Conservation (phyloP, 352 stramenopile genomes). For the Phytophthora tubulina region DNA sequence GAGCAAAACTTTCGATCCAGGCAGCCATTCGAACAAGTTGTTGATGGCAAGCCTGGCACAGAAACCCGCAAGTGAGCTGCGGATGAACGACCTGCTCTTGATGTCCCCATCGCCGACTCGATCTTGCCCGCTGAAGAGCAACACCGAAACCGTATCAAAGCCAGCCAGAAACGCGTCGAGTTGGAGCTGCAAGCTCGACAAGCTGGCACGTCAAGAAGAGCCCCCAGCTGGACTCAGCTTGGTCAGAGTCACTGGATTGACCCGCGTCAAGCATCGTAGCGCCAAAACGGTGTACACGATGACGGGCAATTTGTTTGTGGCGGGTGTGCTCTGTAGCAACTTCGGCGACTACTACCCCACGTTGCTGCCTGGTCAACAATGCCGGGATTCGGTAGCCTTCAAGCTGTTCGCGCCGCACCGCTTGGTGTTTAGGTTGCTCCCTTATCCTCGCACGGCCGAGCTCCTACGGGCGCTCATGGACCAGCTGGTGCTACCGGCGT, state of each 20-base stretch:
- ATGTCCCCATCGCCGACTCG: constrained; percentile 25
- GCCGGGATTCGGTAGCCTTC: constrained; percentile 53
- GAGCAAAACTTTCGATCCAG: constrained; percentile 7
- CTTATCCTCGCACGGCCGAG: constrained; percentile 50
- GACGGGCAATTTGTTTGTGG: constrained; percentile 72
- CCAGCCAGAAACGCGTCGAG: constrained; percentile 27
- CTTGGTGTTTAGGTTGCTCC: constrained; percentile 57
- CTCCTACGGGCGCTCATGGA: constrained; percentile 61
- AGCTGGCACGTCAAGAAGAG: constrained; percentile 1
- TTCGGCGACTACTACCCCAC: constrained; percentile 77
- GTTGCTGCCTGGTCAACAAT: constrained; percentile 34
- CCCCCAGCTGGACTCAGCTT: constrained; percentile 14
- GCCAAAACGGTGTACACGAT: constrained; percentile 75
- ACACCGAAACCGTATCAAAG: constrained; percentile 37
- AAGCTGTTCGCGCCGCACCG: constrained; percentile 65
- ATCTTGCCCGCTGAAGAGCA: constrained; percentile 20
- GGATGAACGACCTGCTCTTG: constrained; percentile 60
- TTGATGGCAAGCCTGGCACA: constrained; percentile 40
- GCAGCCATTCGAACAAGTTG: background rate
- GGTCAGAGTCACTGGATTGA: constrained; percentile 44
- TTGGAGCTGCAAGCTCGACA: constrained; percentile 9
- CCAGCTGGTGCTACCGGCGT: constrained; percentile 52
- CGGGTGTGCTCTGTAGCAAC: constrained; percentile 80
- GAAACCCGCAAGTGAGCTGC: constrained; percentile 60
- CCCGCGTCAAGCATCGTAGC: constrained; percentile 29